A percentile compares a stretch with the other conserved stretches of the same genome.
These are phyloP conservation scores for Plasmopara halstedii DNA, from an alignment of 352 stramenopile genomes.

Conservation along the genomic window DNA sequence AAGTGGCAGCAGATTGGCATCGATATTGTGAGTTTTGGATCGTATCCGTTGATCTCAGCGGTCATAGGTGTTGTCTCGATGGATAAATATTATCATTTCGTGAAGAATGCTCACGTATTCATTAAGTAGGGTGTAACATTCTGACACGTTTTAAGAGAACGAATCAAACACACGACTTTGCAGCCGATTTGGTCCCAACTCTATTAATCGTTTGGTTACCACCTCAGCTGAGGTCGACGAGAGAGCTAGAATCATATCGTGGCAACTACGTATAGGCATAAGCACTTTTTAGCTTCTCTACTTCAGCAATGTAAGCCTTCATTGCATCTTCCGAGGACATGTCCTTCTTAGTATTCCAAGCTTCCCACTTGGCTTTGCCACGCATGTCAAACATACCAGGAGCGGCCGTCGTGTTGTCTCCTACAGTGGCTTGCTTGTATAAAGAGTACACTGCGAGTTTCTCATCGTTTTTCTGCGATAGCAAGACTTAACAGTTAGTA, in stretches of 20 bases:
- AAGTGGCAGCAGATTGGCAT: background rate
- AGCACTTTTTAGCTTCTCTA: conserved; percentile 74
- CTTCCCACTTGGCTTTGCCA: conserved; percentile 85
- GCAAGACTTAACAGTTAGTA: background rate
- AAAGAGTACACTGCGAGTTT: conserved; percentile 86
- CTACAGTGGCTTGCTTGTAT: conserved; percentile 87
- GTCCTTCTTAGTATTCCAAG: conserved; percentile 82
- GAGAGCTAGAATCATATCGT: conserved; percentile 18
- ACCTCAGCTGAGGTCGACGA: too few species aligned
- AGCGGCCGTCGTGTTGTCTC: conserved; percentile 76
- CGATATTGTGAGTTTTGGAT: background rate
- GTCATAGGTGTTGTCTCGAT: too few species aligned
- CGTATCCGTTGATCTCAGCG: too few species aligned
- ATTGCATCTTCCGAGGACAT: conserved; percentile 79
- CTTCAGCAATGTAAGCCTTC: conserved; percentile 81
- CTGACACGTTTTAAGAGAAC: too few species aligned
- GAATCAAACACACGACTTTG: too few species aligned
- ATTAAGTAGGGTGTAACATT: too few species aligned
- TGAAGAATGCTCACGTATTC: too few species aligned
- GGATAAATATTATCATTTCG: too few species aligned
- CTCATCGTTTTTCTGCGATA: conserved; percentile 67
- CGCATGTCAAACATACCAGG: conserved; percentile 84
- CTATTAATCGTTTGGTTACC: too few species aligned
- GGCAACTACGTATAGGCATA: conserved; percentile 52
- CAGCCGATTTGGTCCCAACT: too few species aligned